A percentile compares a stretch with the other conserved stretches of the same genome.
Conservation (phyloP, 1,284 basidiomycete species). For the Apiotrichum gamsii region DNA sequence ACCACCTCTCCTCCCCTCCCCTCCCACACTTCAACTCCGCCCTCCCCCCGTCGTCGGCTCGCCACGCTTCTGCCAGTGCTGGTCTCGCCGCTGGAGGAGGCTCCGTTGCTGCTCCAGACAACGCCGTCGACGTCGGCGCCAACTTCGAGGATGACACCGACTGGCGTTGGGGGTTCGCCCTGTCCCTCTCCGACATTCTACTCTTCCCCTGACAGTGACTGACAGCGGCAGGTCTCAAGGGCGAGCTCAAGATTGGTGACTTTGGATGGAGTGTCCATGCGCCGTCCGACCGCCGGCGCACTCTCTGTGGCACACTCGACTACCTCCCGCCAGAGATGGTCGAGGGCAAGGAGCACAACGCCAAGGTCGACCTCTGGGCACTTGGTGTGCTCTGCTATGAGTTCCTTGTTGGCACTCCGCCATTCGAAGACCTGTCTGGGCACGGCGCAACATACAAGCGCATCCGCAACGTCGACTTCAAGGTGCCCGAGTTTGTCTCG, state of each 20-base stretch:
- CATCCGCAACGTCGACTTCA: slow-evolving; percentile 62
- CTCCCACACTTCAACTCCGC: no score
- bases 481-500: slow-evolving; percentile 62
- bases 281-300: slow-evolving; percentile 78
- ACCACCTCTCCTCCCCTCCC: no score
- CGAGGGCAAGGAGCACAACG: slow-evolving; percentile 57
- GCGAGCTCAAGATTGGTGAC: slow-evolving; percentile 96
- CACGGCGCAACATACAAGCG: slow-evolving; percentile 77
- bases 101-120: no score
- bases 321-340: slow-evolving; percentile 99
- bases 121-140: no score
- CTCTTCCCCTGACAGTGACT: neutral
- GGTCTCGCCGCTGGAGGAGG: no score
- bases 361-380: slow-evolving; percentile 77
- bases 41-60: no score
- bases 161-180: no score
- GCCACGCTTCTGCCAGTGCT: no score
- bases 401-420: slow-evolving; percentile 84
- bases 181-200: no score
- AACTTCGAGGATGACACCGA: no score
- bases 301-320: slow-evolving; percentile 91
- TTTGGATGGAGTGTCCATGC: slow-evolving; percentile 99
- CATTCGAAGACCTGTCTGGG: slow-evolving; percentile 79
- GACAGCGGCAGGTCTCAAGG: slow-evolving; percentile 57
- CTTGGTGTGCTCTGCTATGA: slow-evolving; percentile 94